Evolutionary conservation across 805 yeast genomes (phyloP).

Genomic region (Ogataea polymorpha): DNA sequence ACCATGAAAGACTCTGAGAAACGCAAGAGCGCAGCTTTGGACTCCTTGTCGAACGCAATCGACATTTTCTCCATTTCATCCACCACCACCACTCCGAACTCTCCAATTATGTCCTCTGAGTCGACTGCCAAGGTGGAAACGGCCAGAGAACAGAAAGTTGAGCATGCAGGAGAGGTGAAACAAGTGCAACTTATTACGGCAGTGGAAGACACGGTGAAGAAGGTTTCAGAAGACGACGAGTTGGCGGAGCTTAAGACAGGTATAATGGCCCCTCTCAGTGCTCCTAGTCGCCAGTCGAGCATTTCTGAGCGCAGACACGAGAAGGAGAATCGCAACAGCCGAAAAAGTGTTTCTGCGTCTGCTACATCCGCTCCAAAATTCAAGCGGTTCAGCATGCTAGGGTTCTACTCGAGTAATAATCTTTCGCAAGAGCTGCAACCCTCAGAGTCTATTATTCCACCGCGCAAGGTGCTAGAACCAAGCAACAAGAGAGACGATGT

Average conservation of each 20-base stretch:
- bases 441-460: slow-evolving; percentile 1
- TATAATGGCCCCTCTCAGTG: not conserved
- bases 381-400: slow-evolving; percentile 33
- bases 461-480: slow-evolving; percentile 18
- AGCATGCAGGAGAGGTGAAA: not conserved
- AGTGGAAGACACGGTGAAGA: slow-evolving; percentile 1
- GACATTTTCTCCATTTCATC: slow-evolving; percentile 28
- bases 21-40: slow-evolving; percentile 33
- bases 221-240: not conserved
- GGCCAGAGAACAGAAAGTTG: not conserved
- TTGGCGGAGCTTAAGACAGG: slow-evolving; percentile 1
- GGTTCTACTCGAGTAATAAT: slow-evolving; percentile 26
- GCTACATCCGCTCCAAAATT: slow-evolving; percentile 22
- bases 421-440: slow-evolving; percentile 12
- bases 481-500: slow-evolving; percentile 17
- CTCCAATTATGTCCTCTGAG: slow-evolving; percentile 13
- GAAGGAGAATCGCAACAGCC: slow-evolving; percentile 25
- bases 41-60: slow-evolving; percentile 33
- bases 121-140: slow-evolving; percentile 7
- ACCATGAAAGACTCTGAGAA: slow-evolving; percentile 23
- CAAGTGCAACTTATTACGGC: not conserved
- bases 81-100: slow-evolving; percentile 16
- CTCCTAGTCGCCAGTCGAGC: slow-evolving; percentile 5
- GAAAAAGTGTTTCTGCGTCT: slow-evolving; percentile 14
- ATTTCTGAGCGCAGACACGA: slow-evolving; percentile 17